A percentile compares a stretch with the other conserved stretches of the same genome.
Evolutionary conservation across 129 eudicot species (phyloP).

Genomic region (Artemisia tridentata): DNA sequence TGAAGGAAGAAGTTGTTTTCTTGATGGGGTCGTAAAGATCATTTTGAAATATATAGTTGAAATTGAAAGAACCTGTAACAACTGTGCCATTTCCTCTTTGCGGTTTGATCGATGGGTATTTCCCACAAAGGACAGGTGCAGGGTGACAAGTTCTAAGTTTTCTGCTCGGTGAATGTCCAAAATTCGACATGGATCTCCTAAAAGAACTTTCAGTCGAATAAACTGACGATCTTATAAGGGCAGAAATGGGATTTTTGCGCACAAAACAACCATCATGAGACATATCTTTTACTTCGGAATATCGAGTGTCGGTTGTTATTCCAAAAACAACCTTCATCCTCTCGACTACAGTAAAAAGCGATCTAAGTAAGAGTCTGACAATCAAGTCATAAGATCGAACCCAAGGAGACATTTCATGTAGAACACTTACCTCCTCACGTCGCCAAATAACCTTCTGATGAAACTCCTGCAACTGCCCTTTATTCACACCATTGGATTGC

Average conservation of each 20-base stretch:
- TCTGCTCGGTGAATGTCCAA: conserved; percentile 28
- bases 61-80: conserved; percentile 44
- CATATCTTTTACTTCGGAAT: conserved; percentile 18
- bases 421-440: conserved; percentile 69
- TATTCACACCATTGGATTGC: conserved; percentile 50
- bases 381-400: conserved; percentile 65
- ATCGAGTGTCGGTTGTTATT: conserved; percentile 23
- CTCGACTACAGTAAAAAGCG: conserved; percentile 59
- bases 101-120: conserved; percentile 31
- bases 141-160: too few species aligned
- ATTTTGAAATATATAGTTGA: conserved; percentile 22
- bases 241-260: conserved; percentile 50
- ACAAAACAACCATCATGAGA: conserved; percentile 30
- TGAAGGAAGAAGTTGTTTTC: conserved; percentile 24
- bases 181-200: conserved; percentile 54
- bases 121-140: conserved; percentile 33
- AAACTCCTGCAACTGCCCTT: conserved; percentile 67
- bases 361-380: conserved; percentile 68
- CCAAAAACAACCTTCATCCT: conserved; percentile 65
- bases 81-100: conserved; percentile 34
- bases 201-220: conserved; percentile 53
- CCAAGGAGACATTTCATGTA: conserved; percentile 87
- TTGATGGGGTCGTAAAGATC: conserved; percentile 22
- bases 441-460: conserved; percentile 85
- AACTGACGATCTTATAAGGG: conserved; percentile 48